Percentiles rank a stretch among this genome's conserved stretches.
phyloP scores from a whole-genome alignment of 2,329 filamentous ascomycete genomes.

The Ceratocystis cubensis region DNA sequence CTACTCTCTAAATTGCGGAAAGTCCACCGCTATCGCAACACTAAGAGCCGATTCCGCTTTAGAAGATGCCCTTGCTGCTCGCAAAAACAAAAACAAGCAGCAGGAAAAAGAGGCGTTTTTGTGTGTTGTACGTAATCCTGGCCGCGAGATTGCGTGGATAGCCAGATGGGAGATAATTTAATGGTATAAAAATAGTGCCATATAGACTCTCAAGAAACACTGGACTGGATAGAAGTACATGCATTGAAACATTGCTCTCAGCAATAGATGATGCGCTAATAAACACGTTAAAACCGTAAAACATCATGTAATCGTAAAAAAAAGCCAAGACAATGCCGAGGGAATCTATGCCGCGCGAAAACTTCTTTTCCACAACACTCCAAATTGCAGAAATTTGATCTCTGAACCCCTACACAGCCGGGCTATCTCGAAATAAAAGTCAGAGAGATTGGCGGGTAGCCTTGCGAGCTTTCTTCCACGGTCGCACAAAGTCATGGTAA shows the following conservation, averaged over 20 bases:
- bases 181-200: constrained; percentile 4
- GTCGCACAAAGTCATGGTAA: constrained; percentile 21
- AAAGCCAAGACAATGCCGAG: constrained; percentile 6
- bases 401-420: neutral
- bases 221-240: neutral
- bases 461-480: constrained; percentile 21
- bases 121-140: constrained; percentile 73
- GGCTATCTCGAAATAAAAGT: neutral
- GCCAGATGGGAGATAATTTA: constrained; percentile 61
- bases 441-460: neutral
- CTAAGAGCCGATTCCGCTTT: constrained; percentile 30
- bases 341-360: neutral
- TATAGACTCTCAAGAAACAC: neutral
- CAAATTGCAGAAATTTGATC: neutral
- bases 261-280: neutral
- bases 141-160: constrained; percentile 65
- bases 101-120: constrained; percentile 36
- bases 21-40: constrained; percentile 61
- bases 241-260: neutral
- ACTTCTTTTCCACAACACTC: neutral
- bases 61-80: constrained; percentile 7
- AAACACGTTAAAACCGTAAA: constrained; percentile 8
- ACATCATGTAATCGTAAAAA: neutral
- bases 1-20: constrained; percentile 66
- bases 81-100: constrained; percentile 24